These are phyloP conservation scores for Ramalina intermedia DNA, from an alignment of 495 filamentous ascomycete species.

Conservation along the genomic window DNA sequence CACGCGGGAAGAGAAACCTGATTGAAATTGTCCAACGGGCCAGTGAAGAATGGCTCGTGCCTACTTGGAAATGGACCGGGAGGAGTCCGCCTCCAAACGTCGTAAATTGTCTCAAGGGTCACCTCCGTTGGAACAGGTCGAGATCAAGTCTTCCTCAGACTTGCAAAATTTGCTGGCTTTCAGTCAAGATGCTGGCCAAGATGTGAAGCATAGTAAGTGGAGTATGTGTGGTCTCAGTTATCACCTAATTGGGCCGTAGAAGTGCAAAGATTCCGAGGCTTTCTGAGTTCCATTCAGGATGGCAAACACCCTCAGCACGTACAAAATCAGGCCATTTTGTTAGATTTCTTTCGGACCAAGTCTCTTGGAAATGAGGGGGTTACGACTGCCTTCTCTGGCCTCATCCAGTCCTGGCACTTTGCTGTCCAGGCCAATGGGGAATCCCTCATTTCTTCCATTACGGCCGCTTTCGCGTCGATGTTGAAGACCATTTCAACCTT, in stretches of 20 bases:
- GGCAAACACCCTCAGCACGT: slow-evolving; percentile 30
- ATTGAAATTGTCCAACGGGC: too few species aligned
- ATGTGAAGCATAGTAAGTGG: slow-evolving; percentile 47
- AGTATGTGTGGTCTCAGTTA: not conserved
- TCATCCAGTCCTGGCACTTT: slow-evolving; percentile 69
- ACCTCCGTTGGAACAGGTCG: slow-evolving; percentile 18
- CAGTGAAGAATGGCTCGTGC: too few species aligned
- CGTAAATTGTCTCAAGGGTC: not conserved
- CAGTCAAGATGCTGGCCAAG: slow-evolving; percentile 40
- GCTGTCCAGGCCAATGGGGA: slow-evolving; percentile 60
- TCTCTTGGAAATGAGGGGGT: slow-evolving; percentile 41
- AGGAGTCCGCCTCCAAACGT: too few species aligned
- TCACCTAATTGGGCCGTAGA: slow-evolving; percentile 30
- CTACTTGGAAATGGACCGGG: too few species aligned
- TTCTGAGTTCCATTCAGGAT: slow-evolving; percentile 50
- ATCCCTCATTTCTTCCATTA: slow-evolving; percentile 54
- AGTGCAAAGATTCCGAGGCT: slow-evolving; percentile 60
- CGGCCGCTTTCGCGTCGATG: slow-evolving; percentile 61
- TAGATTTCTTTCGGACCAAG: slow-evolving; percentile 57
- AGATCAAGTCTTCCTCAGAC: slow-evolving; percentile 44
- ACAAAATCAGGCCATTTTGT: slow-evolving; percentile 47
- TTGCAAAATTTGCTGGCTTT: slow-evolving; percentile 50
- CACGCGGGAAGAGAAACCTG: too few species aligned
- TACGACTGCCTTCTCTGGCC: slow-evolving; percentile 48
- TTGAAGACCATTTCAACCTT: slow-evolving; percentile 55